Percentiles rank a stretch among this genome's conserved stretches.
Evolutionary conservation across 2,329 filamentous ascomycete species (phyloP).

Genomic region (Apiospora sp.): DNA sequence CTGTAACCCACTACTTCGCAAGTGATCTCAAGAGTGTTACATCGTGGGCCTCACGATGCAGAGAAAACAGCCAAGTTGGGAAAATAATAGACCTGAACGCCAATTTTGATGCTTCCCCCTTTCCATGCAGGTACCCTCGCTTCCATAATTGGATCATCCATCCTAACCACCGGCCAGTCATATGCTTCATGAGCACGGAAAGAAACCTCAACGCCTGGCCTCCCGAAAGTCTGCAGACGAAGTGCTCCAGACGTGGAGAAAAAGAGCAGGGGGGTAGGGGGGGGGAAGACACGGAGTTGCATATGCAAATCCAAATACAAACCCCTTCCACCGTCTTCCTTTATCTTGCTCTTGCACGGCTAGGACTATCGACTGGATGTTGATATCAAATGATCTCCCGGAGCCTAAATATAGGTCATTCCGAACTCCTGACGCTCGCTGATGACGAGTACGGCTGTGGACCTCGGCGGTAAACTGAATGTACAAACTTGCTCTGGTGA

Average conservation of each 20-base stretch:
- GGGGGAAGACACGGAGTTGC: not conserved
- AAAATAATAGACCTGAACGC: constrained; percentile 18
- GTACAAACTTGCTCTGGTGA: not conserved
- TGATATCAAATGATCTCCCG: not conserved
- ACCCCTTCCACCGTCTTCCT: not conserved
- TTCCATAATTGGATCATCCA: constrained; percentile 14
- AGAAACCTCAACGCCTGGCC: constrained; percentile 6
- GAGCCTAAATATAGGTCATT: not conserved
- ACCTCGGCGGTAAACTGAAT: not conserved
- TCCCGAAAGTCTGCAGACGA: not conserved
- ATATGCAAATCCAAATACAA: constrained; percentile 13
- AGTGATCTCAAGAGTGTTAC: not conserved
- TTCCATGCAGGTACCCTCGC: constrained; percentile 19
- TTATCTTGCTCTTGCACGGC: not conserved
- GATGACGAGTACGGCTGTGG: not conserved
- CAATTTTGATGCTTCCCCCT: constrained; percentile 10
- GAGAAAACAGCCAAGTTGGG: not conserved
- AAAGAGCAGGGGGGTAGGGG: not conserved
- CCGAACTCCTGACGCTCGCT: not conserved
- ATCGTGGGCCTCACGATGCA: constrained; percentile 16
- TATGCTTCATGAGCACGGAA: not conserved
- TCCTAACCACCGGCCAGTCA: not conserved
- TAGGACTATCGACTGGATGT: not conserved
- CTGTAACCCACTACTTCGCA: not conserved
- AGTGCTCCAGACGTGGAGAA: not conserved